A percentile compares a stretch with the other conserved stretches of the same genome.
Evolutionary conservation across 1,139 yeast species (phyloP).

Genomic region (Magnusiomyces ingens): DNA sequence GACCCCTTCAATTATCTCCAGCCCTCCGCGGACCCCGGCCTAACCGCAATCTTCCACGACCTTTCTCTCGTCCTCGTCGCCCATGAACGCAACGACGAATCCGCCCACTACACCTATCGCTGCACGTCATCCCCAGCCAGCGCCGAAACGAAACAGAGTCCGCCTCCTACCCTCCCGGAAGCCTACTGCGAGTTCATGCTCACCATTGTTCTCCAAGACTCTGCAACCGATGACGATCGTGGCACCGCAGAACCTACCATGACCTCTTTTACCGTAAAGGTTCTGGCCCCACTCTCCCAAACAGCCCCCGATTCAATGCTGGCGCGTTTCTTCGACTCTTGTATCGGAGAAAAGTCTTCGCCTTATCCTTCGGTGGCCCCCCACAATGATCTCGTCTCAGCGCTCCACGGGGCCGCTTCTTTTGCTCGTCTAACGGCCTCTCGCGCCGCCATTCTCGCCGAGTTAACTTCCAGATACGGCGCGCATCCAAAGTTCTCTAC

Average conservation of each 20-base stretch:
- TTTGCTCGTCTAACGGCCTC: neutral
- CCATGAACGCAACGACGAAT: neutral
- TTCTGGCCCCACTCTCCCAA: neutral
- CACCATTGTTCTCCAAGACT: neutral
- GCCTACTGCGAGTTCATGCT: neutral
- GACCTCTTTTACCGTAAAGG: neutral
- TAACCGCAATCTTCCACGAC: neutral
- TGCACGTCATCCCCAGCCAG: neutral
- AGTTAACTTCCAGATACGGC: neutral
- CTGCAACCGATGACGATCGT: neutral
- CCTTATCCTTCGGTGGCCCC: too few species aligned
- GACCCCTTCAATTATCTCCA: neutral
- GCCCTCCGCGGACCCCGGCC: neutral
- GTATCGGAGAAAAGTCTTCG: neutral
- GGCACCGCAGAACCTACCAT: neutral
- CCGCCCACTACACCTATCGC: neutral
- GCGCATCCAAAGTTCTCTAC: neutral
- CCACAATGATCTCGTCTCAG: constrained; percentile 1
- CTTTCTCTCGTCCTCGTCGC: neutral
- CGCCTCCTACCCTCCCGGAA: neutral
- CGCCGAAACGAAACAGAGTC: neutral
- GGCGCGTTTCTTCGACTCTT: neutral
- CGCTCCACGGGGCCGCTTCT: neutral
- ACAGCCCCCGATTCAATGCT: neutral
- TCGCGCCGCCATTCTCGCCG: neutral